Evolutionary conservation across 1,139 yeast genomes (phyloP).

Genomic region (Pichia sp.): DNA sequence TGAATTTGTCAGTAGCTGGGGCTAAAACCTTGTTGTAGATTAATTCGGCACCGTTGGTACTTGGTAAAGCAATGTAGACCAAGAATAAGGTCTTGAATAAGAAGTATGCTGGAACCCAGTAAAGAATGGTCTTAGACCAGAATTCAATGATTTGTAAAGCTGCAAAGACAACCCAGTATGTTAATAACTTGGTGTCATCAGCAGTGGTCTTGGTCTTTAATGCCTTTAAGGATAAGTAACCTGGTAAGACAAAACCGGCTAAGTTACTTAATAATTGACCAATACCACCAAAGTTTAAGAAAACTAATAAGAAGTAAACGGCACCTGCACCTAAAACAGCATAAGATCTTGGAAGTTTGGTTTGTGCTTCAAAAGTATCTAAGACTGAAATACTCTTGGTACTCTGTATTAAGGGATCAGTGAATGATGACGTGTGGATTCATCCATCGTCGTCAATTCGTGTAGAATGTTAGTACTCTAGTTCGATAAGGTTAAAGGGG

Average conservation of each 20-base stretch:
- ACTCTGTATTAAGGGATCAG: conserved; percentile 16
- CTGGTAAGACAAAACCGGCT: conserved; percentile 90
- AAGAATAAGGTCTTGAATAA: conserved; percentile 87
- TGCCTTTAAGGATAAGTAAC: conserved; percentile 84
- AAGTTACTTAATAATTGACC: conserved; percentile 92
- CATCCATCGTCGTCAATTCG: too few species aligned
- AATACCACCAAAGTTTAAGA: conserved; percentile 88
- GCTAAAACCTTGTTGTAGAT: conserved; percentile 64
- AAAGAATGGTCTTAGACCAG: conserved; percentile 91
- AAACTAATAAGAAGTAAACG: conserved; percentile 71
- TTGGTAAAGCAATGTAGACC: conserved; percentile 86
- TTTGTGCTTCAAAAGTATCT: conserved; percentile 56
- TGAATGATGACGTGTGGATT: too few species aligned
- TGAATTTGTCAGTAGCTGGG: conserved; percentile 68
- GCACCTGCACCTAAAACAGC: conserved; percentile 66
- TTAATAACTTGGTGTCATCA: conserved; percentile 84
- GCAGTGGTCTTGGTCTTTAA: conserved; percentile 63
- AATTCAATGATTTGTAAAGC: conserved; percentile 87
- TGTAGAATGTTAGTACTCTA: too few species aligned
- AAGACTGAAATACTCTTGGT: conserved; percentile 35
- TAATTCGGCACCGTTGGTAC: conserved; percentile 77
- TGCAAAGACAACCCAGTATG: conserved; percentile 94
- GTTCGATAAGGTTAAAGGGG: too few species aligned
- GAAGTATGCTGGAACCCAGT: conserved; percentile 97
- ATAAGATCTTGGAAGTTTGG: conserved; percentile 88